Percentiles rank a stretch among this genome's conserved stretches.
Conservation (phyloP, 176 grass and related monocot genomes). For the Themeda triandra region DNA sequence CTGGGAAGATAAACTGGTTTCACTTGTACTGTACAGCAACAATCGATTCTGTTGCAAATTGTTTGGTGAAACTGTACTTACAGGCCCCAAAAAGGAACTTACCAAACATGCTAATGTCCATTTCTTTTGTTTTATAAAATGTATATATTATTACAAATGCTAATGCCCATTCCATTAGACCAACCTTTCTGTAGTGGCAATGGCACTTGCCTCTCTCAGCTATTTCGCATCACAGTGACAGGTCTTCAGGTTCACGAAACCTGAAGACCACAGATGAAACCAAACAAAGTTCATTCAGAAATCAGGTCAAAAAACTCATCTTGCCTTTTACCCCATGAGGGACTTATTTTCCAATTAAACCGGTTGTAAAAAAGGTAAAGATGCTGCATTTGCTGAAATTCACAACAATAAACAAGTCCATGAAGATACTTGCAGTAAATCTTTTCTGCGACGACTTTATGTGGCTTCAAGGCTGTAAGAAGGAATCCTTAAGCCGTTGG, state of each 20-base stretch:
- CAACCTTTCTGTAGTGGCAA: slow-evolving; percentile 20
- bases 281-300: not conserved
- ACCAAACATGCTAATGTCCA: not conserved
- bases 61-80: not conserved
- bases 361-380: not conserved
- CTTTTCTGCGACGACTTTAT: not conserved
- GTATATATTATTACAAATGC: not conserved
- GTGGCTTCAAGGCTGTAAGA: slow-evolving; percentile 8
- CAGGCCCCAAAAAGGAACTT: not conserved
- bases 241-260: not conserved
- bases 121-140: not conserved
- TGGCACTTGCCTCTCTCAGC: not conserved
- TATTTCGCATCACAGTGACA: not conserved
- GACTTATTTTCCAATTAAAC: not conserved
- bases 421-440: not conserved
- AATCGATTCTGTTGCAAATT: not conserved
- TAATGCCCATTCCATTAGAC: slow-evolving; percentile 13
- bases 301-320: not conserved
- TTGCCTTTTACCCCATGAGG: not conserved
- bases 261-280: not conserved
- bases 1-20: not conserved
- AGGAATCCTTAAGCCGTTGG: slow-evolving; percentile 15
- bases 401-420: not conserved
- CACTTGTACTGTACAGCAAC: not conserved
- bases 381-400: not conserved